phyloP scores from a whole-genome alignment of 495 filamentous ascomycete genomes.

The Podospora pseudocomata region DNA sequence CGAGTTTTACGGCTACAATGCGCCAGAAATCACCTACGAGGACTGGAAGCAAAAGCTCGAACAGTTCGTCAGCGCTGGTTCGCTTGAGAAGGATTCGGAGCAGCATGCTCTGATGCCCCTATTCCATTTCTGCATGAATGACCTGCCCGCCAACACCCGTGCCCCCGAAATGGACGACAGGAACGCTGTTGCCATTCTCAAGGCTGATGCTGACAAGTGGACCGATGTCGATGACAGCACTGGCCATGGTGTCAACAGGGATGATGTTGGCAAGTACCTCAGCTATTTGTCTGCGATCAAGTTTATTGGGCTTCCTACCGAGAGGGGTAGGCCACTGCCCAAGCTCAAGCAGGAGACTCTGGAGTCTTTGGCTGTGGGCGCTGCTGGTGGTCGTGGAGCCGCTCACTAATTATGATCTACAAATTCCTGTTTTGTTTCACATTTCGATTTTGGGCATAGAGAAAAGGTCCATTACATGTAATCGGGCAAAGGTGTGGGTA shows the following conservation, averaged over 20 bases:
- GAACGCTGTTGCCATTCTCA: constrained; percentile 64
- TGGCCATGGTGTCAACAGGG: constrained; percentile 61
- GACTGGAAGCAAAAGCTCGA: constrained; percentile 54
- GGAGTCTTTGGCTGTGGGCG: constrained; percentile 37
- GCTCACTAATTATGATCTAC: constrained; percentile 18
- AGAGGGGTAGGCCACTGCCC: constrained; percentile 48
- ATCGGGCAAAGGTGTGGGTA: background rate
- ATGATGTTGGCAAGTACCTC: constrained; percentile 69
- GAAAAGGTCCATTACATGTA: background rate
- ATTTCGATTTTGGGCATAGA: background rate
- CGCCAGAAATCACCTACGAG: constrained; percentile 64
- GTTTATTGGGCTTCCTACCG: constrained; percentile 60
- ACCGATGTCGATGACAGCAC: constrained; percentile 60
- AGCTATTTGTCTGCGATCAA: constrained; percentile 67
- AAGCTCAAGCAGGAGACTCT: constrained; percentile 50
- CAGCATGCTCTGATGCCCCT: constrained; percentile 80
- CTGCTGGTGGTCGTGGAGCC: constrained; percentile 31
- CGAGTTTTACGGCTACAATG: constrained; percentile 71
- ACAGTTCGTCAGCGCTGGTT: constrained; percentile 57
- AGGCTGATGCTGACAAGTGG: constrained; percentile 55
- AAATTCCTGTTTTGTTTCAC: background rate
- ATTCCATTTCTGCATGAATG: constrained; percentile 76
- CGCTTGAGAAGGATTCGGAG: constrained; percentile 50
- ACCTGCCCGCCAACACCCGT: constrained; percentile 72
- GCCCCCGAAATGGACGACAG: constrained; percentile 77